phyloP scores from a whole-genome alignment of 805 yeast species.

The Scheffersomyces lignosus region DNA sequence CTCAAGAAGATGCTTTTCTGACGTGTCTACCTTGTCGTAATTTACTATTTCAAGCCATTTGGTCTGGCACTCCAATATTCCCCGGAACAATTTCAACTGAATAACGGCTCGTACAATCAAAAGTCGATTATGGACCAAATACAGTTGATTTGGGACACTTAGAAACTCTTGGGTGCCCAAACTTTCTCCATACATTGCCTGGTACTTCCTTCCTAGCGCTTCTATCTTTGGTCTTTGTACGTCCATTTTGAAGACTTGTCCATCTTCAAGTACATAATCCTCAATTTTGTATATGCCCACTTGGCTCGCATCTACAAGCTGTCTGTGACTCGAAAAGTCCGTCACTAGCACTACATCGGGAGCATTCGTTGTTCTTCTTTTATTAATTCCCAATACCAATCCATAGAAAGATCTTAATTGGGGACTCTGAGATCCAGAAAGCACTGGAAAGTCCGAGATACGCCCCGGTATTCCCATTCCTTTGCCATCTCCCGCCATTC shows the following conservation, averaged over 20 bases:
- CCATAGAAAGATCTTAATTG: no score
- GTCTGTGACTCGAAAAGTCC: constrained; percentile 2
- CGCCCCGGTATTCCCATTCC: no score
- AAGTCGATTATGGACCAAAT: constrained; percentile 5
- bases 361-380: background rate
- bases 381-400: no score
- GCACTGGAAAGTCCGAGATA: no score
- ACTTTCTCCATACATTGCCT: constrained; percentile 1
- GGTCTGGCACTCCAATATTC: constrained; percentile 13
- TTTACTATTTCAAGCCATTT: no score
- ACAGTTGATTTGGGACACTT: constrained; percentile 2
- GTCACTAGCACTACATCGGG: constrained; percentile 7
- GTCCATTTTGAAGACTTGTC: constrained; percentile 14
- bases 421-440: no score
- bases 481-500: no score
- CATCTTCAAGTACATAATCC: constrained; percentile 1
- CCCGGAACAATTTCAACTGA: constrained; percentile 9
- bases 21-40: no score
- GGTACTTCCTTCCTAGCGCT: constrained; percentile 5
- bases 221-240: constrained; percentile 10
- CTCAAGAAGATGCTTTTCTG: no score
- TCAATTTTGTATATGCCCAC: background rate
- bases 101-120: constrained; percentile 9
- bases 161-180: constrained; percentile 3
- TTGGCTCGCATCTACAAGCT: no score